These are phyloP conservation scores for Heterobasidion irregulare DNA, from an alignment of 1,284 basidiomycete genomes.

Conservation along the genomic window DNA sequence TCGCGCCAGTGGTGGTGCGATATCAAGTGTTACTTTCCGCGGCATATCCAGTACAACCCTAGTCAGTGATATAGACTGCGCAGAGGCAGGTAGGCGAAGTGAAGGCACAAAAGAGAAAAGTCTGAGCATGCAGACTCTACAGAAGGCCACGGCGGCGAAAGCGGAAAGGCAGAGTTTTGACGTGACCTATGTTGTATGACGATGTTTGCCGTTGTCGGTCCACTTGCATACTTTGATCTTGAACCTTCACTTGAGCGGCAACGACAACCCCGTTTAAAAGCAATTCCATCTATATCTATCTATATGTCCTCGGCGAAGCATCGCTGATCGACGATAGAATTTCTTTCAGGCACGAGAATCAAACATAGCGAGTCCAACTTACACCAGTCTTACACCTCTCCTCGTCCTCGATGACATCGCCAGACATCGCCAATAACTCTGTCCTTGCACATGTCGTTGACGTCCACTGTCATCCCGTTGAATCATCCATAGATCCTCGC, in stretches of 20 bases:
- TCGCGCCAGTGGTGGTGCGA: conserved; percentile 45
- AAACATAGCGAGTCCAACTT: too few relatives aligned
- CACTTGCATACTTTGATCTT: background rate
- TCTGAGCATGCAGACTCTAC: background rate
- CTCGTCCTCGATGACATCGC: background rate
- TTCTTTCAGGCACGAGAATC: too few relatives aligned
- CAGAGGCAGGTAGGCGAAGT: background rate
- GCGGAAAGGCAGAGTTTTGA: background rate
- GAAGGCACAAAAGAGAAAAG: background rate
- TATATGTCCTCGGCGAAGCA: too few relatives aligned
- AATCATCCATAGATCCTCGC: conserved; percentile 38
- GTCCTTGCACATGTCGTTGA: conserved; percentile 63
- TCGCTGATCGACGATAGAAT: too few relatives aligned
- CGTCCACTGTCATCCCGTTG: conserved; percentile 71
- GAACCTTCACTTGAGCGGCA: background rate
- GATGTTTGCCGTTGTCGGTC: background rate
- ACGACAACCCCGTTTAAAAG: too few relatives aligned
- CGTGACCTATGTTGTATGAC: background rate
- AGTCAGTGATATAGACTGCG: background rate
- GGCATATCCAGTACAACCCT: conserved; percentile 10
- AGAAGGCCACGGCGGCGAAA: background rate
- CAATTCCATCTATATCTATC: too few relatives aligned
- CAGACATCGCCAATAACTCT: conserved; percentile 19
- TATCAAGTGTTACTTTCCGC: conserved; percentile 30
- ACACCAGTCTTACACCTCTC: background rate